These are phyloP conservation scores for Boletus sensibilis DNA, from an alignment of 768 basidiomycete species.

Conservation along the genomic window DNA sequence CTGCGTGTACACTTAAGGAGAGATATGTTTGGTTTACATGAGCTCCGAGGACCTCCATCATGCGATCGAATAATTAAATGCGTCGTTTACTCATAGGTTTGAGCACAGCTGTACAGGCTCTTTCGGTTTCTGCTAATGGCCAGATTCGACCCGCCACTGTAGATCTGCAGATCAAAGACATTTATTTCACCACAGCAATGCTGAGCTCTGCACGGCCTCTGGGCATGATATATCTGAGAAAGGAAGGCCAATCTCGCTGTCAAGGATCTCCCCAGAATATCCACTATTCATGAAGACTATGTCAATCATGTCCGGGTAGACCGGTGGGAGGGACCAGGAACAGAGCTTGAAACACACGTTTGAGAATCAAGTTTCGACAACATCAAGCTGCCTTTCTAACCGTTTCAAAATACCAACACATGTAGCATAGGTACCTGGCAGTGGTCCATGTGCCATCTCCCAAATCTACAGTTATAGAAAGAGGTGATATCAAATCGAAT, in stretches of 20 bases:
- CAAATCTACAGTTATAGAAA: slow-evolving; percentile 2
- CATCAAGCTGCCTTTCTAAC: slow-evolving; percentile 9
- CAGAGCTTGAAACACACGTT: background rate
- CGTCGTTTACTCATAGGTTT: background rate
- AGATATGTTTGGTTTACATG: too few species aligned
- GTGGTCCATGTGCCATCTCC: background rate
- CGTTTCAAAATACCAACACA: slow-evolving; percentile 2
- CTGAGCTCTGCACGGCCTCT: background rate
- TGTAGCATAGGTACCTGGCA: background rate
- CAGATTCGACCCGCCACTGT: background rate
- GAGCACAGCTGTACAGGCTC: too few species aligned
- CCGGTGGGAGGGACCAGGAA: background rate
- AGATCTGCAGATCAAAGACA: background rate
- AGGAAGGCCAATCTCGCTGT: background rate
- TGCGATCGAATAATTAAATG: background rate
- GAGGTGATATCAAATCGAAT: background rate
- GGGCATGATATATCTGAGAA: background rate
- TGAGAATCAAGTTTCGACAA: background rate
- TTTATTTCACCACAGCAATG: background rate
- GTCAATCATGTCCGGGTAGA: background rate
- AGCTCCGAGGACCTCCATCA: background rate
- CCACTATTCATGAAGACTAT: background rate
- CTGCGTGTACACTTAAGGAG: background rate
- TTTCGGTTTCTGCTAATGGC: background rate
- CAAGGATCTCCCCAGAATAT: too few species aligned